Evolutionary conservation across 2,329 filamentous ascomycete genomes (phyloP), one percentile per base, ranked within the genome.

Genomic region (Fusarium keratoplasticum): DNA sequence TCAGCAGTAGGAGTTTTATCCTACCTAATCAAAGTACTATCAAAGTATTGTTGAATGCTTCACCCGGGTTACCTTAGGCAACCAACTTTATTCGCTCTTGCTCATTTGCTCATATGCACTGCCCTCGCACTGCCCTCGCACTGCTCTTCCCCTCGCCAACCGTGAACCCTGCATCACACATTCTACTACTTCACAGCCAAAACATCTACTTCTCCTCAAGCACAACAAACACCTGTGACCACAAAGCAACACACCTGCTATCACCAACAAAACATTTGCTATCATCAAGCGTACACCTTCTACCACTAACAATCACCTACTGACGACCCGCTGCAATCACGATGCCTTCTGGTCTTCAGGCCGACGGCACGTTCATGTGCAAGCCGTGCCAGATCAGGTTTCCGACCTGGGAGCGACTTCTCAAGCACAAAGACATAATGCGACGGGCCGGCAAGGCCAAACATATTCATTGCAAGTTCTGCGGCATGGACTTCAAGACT

Each of bases 381-480:
- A 75, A 73, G 59, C 73, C 77, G 3, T 84, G 83, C 70, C 62
- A 79, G 3, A 42, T 73, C 5, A 31, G 55, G 7, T 84, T 83
- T 61, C 60, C 61, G 0, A 76, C 60, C 20, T 76, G 67, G 69
- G 73, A 79, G 6, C 70, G 64, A 1, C 66, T 83, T 0, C 61
- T 70, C n/a, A 61, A 77, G 11, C 83, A 83, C 62, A 83, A 82
- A 57, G 68, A 68, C 22, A 72, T 77, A 22, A 80, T 81, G 72
- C 76, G 77, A 7, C 61, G 66, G 1, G 61, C 52, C 10, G 76
- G 75, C 6, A 74, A 76, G 7, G 25, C 71, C 1, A 66, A 75
- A 18, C 82, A 84, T 64, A 79, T 84, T 20, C 80, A 80, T 66
- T 87, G 85, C 77, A 77, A 80, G 27, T 68, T 82, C 31, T 87